Conservation (phyloP, 441 rosid species). For the Brassica balearica region DNA sequence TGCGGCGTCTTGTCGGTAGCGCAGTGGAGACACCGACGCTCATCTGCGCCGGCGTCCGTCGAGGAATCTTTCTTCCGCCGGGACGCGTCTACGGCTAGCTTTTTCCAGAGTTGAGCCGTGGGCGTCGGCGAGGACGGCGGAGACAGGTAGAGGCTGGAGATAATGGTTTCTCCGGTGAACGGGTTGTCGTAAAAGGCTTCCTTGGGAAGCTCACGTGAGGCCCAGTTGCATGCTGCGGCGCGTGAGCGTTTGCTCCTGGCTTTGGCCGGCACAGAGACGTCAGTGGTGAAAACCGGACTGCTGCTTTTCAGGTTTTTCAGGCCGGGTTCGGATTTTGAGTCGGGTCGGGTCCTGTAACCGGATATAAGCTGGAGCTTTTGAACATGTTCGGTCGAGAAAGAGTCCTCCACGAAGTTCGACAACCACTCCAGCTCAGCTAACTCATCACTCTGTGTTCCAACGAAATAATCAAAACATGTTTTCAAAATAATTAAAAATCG, state of each 20-base stretch:
- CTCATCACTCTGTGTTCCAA: constrained; percentile 62
- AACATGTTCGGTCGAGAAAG: constrained; percentile 85
- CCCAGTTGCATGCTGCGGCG: constrained; percentile 78
- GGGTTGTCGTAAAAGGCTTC: constrained; percentile 45
- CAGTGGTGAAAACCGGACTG: constrained; percentile 48
- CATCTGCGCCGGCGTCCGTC: constrained; percentile 47
- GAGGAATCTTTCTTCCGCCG: constrained; percentile 34
- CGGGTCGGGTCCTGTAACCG: constrained; percentile 67
- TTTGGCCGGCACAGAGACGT: constrained; percentile 80
- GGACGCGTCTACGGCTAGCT: constrained; percentile 16
- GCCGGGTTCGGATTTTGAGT: constrained; percentile 49
- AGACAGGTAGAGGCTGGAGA: constrained; percentile 26
- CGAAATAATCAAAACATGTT: neutral
- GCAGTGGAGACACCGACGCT: constrained; percentile 70
- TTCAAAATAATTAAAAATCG: neutral
- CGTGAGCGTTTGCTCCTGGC: constrained; percentile 95
- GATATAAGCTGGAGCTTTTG: constrained; percentile 79
- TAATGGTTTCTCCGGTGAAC: constrained; percentile 51
- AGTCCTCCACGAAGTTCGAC: constrained; percentile 89
- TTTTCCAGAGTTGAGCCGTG: constrained; percentile 22
- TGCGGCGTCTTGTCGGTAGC: constrained; percentile 61
- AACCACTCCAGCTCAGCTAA: constrained; percentile 95
- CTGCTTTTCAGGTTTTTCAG: constrained; percentile 37
- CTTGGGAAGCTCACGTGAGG: constrained; percentile 74
- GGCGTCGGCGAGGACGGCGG: constrained; percentile 32